These are phyloP conservation scores for Panicum miliaceum DNA, from an alignment of 176 grass and related monocot species.

Conservation along the genomic window DNA sequence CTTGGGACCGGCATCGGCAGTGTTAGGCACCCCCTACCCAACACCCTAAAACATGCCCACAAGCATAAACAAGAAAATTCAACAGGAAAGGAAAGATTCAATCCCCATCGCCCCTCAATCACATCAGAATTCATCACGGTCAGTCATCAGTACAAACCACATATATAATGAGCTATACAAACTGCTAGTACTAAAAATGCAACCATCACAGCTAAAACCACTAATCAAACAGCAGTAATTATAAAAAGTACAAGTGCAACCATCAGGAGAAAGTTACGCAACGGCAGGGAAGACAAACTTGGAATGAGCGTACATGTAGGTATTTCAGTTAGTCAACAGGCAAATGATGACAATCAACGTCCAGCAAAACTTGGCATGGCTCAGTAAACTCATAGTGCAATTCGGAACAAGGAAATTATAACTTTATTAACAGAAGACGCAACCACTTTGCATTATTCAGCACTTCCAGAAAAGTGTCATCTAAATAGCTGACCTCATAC, in stretches of 20 bases:
- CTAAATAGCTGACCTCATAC: neutral
- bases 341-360: neutral
- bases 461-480: neutral
- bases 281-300: too few relatives aligned
- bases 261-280: neutral
- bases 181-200: neutral
- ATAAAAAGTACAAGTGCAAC: neutral
- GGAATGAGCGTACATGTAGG: too few relatives aligned
- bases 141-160: neutral
- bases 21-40: slow-evolving; percentile 44
- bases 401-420: neutral
- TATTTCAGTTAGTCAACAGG: neutral
- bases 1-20: slow-evolving; percentile 57
- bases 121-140: neutral
- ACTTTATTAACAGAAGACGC: neutral
- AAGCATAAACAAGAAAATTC: neutral
- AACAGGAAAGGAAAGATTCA: neutral
- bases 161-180: neutral
- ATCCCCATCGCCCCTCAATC: neutral
- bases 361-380: too few relatives aligned
- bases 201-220: neutral
- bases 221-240: neutral
- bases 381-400: too few relatives aligned
- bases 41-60: neutral
- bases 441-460: neutral